Evolutionary conservation across 768 basidiomycete species (phyloP).

Genomic region (Inosperma sp.): DNA sequence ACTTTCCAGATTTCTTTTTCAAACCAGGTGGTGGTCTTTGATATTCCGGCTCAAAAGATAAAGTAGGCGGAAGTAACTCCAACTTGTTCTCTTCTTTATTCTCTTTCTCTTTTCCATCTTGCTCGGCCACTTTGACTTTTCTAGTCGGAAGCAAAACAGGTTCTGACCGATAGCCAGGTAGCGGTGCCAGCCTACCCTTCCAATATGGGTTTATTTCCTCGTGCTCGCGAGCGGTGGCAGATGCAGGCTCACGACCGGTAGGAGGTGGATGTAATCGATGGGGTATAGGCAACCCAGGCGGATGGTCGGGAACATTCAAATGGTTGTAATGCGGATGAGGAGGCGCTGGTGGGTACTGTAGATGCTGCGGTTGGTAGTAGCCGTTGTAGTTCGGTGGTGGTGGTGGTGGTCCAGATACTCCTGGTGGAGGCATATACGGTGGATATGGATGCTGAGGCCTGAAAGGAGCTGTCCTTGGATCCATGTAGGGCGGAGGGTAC

Average conservation of each 20-base stretch:
- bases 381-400: background rate
- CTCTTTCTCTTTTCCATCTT: constrained; percentile 14
- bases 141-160: constrained; percentile 29
- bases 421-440: constrained; percentile 2
- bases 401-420: constrained; percentile 3
- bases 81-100: constrained; percentile 11
- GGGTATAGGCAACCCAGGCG: constrained; percentile 9
- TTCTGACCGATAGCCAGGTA: constrained; percentile 37
- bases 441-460: constrained; percentile 13
- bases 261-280: constrained; percentile 11
- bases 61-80: constrained; percentile 6
- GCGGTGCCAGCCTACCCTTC: constrained; percentile 40
- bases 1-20: background rate
- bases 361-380: constrained; percentile 3
- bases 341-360: constrained; percentile 1
- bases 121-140: constrained; percentile 14
- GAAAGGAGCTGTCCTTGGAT: background rate
- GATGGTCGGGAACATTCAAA: background rate
- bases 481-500: constrained; percentile 5
- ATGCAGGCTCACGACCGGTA: constrained; percentile 7
- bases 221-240: constrained; percentile 7
- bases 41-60: constrained; percentile 2
- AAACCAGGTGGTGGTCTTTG: background rate
- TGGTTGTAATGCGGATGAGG: constrained; percentile 1
- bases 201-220: constrained; percentile 34